phyloP scores from a whole-genome alignment of 306 rosid species.

The Quercus alba region DNA sequence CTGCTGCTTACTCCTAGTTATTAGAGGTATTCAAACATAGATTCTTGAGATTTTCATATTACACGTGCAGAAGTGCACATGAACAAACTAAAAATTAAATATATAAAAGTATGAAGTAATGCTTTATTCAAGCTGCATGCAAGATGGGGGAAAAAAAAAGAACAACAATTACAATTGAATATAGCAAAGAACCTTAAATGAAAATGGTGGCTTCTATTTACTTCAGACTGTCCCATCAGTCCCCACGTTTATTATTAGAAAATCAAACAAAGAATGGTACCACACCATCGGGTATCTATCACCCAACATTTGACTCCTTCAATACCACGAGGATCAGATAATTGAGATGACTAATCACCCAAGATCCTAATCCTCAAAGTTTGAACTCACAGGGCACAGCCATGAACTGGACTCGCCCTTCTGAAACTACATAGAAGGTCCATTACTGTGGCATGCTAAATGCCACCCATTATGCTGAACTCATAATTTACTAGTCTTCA shows the following conservation, averaged over 20 bases:
- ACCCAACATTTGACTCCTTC: conserved; percentile 1
- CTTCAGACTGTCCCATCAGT: neutral
- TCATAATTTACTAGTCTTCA: neutral
- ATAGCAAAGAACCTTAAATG: conserved; percentile 2
- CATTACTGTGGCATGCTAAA: neutral
- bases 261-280: neutral
- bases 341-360: neutral
- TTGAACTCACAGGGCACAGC: neutral
- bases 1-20: conserved; percentile 4
- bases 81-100: neutral
- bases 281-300: neutral
- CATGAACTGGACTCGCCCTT: neutral
- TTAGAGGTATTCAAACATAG: neutral
- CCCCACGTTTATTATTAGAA: neutral
- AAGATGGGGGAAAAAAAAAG: neutral
- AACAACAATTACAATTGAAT: conserved; percentile 5
- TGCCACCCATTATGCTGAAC: neutral
- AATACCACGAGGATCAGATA: neutral
- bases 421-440: neutral
- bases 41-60: neutral
- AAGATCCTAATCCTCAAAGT: neutral
- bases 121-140: neutral
- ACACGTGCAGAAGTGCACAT: conserved; percentile 10
- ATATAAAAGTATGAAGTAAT: neutral
- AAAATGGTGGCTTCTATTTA: neutral